Evolutionary conservation across 768 basidiomycete species (phyloP).

Genomic region (Leccinum subgranulosum): DNA sequence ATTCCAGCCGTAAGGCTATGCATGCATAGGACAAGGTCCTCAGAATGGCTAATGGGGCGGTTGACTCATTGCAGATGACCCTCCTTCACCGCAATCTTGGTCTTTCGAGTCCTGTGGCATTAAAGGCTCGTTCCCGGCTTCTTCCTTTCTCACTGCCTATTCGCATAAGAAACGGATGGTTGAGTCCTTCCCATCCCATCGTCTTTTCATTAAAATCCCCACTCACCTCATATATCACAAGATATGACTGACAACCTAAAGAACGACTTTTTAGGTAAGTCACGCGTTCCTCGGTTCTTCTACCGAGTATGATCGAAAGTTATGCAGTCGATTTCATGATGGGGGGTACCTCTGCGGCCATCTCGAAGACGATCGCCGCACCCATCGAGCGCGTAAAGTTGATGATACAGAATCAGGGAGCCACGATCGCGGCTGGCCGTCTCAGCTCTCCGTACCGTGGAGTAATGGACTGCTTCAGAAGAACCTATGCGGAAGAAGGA

Average conservation of each 20-base stretch:
- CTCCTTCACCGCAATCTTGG: not conserved
- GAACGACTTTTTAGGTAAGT: constrained; percentile 21
- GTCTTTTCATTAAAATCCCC: constrained; percentile 10
- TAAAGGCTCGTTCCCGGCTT: constrained; percentile 14
- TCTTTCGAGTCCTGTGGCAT: not conserved
- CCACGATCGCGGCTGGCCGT: constrained; percentile 36
- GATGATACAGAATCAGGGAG: constrained; percentile 39
- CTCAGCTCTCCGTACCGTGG: constrained; percentile 36
- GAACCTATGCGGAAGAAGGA: constrained; percentile 37
- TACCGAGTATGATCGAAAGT: constrained; percentile 1
- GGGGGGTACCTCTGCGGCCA: constrained; percentile 34
- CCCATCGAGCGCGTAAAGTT: constrained; percentile 42
- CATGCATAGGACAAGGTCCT: not conserved
- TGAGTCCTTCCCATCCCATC: not conserved
- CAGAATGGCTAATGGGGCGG: not conserved
- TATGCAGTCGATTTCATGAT: constrained; percentile 35
- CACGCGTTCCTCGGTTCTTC: not conserved
- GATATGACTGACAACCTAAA: constrained; percentile 8
- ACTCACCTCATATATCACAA: constrained; percentile 10
- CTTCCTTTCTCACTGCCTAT: constrained; percentile 5
- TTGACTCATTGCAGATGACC: not conserved
- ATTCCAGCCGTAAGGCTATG: not conserved
- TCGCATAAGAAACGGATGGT: constrained; percentile 6
- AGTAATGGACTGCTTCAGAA: constrained; percentile 34
- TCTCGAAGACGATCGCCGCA: constrained; percentile 39